phyloP scores from a whole-genome alignment of 495 filamentous ascomycete genomes.

The Daldinia caldariorum region DNA sequence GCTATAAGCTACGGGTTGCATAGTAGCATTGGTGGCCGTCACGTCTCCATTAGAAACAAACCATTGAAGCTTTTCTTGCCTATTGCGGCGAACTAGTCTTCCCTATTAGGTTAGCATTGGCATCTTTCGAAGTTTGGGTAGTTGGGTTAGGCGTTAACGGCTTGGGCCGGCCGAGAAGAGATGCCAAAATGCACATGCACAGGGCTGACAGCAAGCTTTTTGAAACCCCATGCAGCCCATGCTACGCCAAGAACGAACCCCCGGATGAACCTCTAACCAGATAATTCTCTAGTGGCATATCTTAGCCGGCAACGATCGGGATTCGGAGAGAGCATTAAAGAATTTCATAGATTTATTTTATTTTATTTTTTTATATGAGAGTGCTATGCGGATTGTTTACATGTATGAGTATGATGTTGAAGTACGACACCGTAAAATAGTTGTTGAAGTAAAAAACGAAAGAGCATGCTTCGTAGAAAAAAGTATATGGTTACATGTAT shows the following conservation, averaged over 20 bases:
- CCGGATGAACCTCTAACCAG: conserved; percentile 18
- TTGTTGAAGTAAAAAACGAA: neutral
- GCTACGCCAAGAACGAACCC: conserved; percentile 24
- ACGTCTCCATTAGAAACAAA: neutral
- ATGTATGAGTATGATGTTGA: neutral
- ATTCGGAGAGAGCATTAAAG: conserved; percentile 8
- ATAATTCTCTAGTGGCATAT: neutral
- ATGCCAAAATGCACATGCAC: conserved; percentile 6
- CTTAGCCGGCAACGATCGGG: neutral
- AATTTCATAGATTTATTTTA: neutral
- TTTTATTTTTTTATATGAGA: too few relatives aligned
- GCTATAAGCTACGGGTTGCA: neutral
- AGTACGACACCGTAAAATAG: neutral
- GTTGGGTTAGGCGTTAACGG: conserved; percentile 3
- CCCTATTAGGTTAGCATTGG: conserved; percentile 2
- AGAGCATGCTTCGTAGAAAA: neutral
- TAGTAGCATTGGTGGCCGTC: neutral
- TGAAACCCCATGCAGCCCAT: neutral
- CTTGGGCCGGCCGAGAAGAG: conserved; percentile 9
- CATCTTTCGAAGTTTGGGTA: neutral
- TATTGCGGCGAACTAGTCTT: neutral
- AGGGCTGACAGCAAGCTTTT: conserved; percentile 33
- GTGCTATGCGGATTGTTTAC: neutral
- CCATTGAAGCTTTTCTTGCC: neutral
- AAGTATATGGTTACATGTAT: neutral